Evolutionary conservation across 805 yeast genomes (phyloP).

Genomic region (Hagleromyces aurorensis): DNA sequence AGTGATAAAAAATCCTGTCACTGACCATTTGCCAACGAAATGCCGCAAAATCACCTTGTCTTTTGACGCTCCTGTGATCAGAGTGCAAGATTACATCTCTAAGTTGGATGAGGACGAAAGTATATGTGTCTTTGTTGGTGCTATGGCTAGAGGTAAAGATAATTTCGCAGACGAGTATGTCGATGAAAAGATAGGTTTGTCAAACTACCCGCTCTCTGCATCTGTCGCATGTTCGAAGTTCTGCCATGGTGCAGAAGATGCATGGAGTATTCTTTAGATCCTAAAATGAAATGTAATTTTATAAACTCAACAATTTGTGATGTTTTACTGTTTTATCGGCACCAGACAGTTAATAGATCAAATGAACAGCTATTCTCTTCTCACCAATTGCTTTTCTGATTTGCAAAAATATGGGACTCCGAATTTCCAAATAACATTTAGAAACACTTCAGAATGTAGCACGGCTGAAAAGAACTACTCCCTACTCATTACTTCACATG

Average conservation of each 20-base stretch:
- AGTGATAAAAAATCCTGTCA: conserved; percentile 94
- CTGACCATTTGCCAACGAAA: conserved; percentile 93
- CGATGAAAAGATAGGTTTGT: conserved; percentile 92
- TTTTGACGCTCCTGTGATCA: conserved; percentile 80
- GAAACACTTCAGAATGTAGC: too few species aligned
- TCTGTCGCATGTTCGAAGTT: conserved; percentile 97
- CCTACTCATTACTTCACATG: too few species aligned
- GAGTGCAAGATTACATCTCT: conserved; percentile 79
- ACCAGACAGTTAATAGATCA: too few species aligned
- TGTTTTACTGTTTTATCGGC: neutral
- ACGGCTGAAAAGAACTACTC: too few species aligned
- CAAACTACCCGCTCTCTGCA: conserved; percentile 92
- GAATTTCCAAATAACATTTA: too few species aligned
- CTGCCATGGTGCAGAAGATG: conserved; percentile 98
- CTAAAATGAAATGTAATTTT: conserved; percentile 6
- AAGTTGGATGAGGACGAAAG: conserved; percentile 83
- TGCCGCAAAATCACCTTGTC: conserved; percentile 90
- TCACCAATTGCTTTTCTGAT: too few species aligned
- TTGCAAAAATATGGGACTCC: too few species aligned
- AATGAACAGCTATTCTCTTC: too few species aligned
- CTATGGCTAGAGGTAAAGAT: conserved; percentile 98
- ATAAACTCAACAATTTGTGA: neutral
- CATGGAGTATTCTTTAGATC: conserved; percentile 68
- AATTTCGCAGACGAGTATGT: conserved; percentile 95
- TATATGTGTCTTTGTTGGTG: conserved; percentile 96